These are phyloP conservation scores for Chamaenerion angustifolium DNA, from an alignment of 345 rosid genomes.

Conservation along the genomic window DNA sequence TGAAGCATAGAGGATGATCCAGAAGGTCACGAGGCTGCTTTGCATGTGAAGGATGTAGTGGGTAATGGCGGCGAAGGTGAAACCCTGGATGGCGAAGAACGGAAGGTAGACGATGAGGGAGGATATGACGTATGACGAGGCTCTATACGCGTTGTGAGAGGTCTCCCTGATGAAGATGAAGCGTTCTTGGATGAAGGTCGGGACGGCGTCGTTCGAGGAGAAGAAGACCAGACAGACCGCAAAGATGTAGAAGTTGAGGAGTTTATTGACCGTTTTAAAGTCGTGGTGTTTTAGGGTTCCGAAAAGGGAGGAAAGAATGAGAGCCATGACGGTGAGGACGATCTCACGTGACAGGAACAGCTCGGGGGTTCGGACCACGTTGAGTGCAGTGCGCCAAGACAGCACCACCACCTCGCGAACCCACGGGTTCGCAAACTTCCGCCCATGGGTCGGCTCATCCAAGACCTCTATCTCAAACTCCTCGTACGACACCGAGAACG, in stretches of 20 bases:
- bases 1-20: constrained; percentile 44
- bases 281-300: constrained; percentile 33
- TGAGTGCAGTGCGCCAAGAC: constrained; percentile 32
- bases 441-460: constrained; percentile 30
- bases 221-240: constrained; percentile 57
- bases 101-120: constrained; percentile 51
- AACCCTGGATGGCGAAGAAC: constrained; percentile 48
- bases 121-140: constrained; percentile 51
- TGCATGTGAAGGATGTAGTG: constrained; percentile 15
- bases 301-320: constrained; percentile 50
- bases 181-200: constrained; percentile 78
- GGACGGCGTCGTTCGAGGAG: constrained; percentile 77
- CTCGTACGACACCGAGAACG: constrained; percentile 21
- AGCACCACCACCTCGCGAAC: constrained; percentile 41
- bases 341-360: constrained; percentile 47
- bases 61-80: constrained; percentile 38
- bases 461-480: constrained; percentile 23
- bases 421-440: constrained; percentile 58
- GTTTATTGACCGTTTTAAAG: constrained; percentile 79
- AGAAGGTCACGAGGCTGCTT: constrained; percentile 33
- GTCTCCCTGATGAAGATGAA: constrained; percentile 96
- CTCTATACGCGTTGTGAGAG: constrained; percentile 61
- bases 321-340: constrained; percentile 45
- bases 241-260: constrained; percentile 80
- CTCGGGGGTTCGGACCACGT: constrained; percentile 47